Evolutionary conservation across 345 rosid genomes (phyloP).

Genomic region (Linum trigynum): DNA sequence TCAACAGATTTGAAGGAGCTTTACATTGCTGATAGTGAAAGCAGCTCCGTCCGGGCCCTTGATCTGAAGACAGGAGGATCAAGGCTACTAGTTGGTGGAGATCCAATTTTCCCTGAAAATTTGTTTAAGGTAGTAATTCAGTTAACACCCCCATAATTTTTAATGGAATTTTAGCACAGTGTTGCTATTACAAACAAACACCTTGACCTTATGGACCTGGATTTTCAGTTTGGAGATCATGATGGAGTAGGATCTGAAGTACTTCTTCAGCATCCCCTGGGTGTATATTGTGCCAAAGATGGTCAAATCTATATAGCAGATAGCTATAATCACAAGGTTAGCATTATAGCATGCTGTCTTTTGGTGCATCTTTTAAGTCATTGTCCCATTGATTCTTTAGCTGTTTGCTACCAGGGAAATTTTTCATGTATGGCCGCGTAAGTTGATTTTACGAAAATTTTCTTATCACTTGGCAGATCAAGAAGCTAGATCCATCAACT

Average conservation of each 20-base stretch:
- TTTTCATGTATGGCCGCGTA: not conserved
- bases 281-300: conserved; percentile 58
- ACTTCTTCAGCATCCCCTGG: conserved; percentile 88
- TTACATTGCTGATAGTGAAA: conserved; percentile 89
- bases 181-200: no score
- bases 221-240: conserved; percentile 73
- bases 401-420: not conserved
- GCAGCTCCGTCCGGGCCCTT: conserved; percentile 85
- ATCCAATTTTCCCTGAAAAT: conserved; percentile 68
- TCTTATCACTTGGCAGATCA: conserved; percentile 45
- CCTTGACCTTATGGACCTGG: no score
- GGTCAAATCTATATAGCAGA: conserved; percentile 78
- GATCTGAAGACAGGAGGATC: conserved; percentile 83
- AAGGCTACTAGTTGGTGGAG: conserved; percentile 81
- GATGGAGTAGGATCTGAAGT: conserved; percentile 89
- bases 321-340: conserved; percentile 93
- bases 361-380: no score
- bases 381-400: not conserved
- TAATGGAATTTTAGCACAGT: no score
- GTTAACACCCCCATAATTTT: not conserved
- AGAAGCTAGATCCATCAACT: conserved; percentile 67
- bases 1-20: conserved; percentile 52
- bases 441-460: not conserved
- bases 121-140: conserved; percentile 56
- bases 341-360: not conserved